Evolutionary conservation across 192 early-diverging fungal species (phyloP), one percentile per base, ranked within the genome.

Genomic region (Blastocladiella britannica): DNA sequence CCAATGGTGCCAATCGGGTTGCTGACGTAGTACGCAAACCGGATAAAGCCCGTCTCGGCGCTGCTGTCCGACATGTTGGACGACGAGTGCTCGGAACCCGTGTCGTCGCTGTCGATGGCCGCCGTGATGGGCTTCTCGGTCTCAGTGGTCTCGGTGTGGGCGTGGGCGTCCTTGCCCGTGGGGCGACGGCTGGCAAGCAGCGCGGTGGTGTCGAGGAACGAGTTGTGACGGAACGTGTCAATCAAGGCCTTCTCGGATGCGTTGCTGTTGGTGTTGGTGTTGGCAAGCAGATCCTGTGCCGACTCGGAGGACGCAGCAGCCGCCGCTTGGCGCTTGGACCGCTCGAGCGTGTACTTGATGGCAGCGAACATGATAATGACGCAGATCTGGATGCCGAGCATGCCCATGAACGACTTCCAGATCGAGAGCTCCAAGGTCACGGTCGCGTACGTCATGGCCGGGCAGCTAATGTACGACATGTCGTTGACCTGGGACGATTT

Each of bases 341-440:
- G 58, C 56, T 60, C 56, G 53, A 56, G 54, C 24, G 53, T 56
- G 53, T 47, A n/a, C 52, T 71, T 65, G 57, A 67, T 25, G 37
- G 64, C 43, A 7, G 20, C 43, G 62, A 65, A 71, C 24, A 58
- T 15, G 9, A 58, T n/a, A 51, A 76, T 63, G 12, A 76, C 58
- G 15, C 64, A 53, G 18, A 77, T 56, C 52, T 79, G 70, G 18
- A 65, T 61, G 7, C 63, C 69, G 4, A 73, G 51, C 23, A 76
- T 67, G 5, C 52, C 56, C 67, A 75, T 79, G 26, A 82, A 73
- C 0, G 70, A 62, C 23, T 79, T 31, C 68, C 73, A 82, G 59
- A 72, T 76, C 51, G 62, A 68, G 53, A 79, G 77, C 5, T 29
- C 62, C 51, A 66, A 82, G 1, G 71, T 70, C 30, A 82, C 63